Evolutionary conservation across 2,329 filamentous ascomycete genomes (phyloP).

Genomic region (Colletotrichum noveboracense): DNA sequence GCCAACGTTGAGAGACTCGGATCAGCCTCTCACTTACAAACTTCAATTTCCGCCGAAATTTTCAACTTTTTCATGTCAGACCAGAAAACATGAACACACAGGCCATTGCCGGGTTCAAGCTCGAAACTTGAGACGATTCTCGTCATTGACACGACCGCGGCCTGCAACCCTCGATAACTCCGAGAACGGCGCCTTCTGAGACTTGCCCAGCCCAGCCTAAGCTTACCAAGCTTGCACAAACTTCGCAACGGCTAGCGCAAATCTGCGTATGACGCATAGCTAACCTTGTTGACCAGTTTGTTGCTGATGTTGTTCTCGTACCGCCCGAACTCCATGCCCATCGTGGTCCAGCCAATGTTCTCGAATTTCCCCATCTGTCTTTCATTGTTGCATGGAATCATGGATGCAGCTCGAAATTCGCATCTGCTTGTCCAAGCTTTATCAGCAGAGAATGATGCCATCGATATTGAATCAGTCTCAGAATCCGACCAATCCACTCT

Average conservation of each 20-base stretch:
- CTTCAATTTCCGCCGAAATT: background rate
- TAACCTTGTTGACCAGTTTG: background rate
- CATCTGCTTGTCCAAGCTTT: background rate
- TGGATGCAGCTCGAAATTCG: background rate
- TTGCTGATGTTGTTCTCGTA: background rate
- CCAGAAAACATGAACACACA: background rate
- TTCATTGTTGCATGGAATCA: background rate
- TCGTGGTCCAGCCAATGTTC: background rate
- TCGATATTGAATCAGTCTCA: background rate
- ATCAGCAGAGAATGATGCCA: background rate
- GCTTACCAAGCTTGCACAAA: background rate
- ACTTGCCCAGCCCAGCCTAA: background rate
- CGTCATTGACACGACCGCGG: background rate
- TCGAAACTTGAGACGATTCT: background rate
- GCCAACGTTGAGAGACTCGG: background rate
- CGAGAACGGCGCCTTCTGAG: background rate
- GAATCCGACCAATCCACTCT: background rate
- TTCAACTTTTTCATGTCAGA: background rate
- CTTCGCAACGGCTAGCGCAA: background rate
- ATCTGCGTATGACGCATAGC: background rate
- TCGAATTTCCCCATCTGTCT: background rate
- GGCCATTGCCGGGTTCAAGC: background rate
- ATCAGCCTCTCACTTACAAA: background rate
- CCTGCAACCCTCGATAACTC: background rate
- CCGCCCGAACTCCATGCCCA: background rate